A percentile compares a stretch with the other conserved stretches of the same genome.
Evolutionary conservation across 331 rosid species (phyloP).

Genomic region (Dryas integrifolia): DNA sequence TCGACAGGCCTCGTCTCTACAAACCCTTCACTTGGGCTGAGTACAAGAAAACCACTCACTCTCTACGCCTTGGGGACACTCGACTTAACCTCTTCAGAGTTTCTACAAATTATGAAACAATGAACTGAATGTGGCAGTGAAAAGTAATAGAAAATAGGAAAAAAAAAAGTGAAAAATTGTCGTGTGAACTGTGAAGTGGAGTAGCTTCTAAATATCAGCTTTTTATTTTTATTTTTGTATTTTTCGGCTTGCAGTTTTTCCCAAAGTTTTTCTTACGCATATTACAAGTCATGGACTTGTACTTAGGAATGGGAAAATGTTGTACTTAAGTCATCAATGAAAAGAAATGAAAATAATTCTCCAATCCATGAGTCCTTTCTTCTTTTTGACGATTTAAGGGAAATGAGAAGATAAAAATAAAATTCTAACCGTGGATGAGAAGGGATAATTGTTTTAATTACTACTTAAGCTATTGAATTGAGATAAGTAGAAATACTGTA

Average conservation of each 20-base stretch:
- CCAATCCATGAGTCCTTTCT: too few species aligned
- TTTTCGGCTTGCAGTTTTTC: background rate
- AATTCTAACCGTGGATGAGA: too few species aligned
- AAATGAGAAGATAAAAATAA: too few species aligned
- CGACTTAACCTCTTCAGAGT: slow-evolving; percentile 62
- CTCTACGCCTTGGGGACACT: slow-evolving; percentile 59
- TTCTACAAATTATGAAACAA: slow-evolving; percentile 3
- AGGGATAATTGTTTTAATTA: too few species aligned
- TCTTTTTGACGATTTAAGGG: too few species aligned
- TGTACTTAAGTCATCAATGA: background rate
- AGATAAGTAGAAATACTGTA: too few species aligned
- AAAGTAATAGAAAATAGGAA: background rate
- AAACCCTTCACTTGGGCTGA: slow-evolving; percentile 86
- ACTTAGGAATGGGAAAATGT: background rate
- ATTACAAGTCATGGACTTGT: background rate
- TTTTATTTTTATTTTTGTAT: too few species aligned
- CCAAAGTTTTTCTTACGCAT: background rate
- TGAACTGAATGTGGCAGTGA: background rate
- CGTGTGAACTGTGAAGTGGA: background rate
- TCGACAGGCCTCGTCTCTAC: slow-evolving; percentile 48
- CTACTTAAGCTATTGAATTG: too few species aligned
- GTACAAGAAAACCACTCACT: slow-evolving; percentile 63
- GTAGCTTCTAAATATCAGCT: background rate
- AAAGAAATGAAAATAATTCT: background rate
- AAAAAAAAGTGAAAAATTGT: background rate